phyloP scores from a whole-genome alignment of 305 asterid species.

The Caryopteris hybrid region DNA sequence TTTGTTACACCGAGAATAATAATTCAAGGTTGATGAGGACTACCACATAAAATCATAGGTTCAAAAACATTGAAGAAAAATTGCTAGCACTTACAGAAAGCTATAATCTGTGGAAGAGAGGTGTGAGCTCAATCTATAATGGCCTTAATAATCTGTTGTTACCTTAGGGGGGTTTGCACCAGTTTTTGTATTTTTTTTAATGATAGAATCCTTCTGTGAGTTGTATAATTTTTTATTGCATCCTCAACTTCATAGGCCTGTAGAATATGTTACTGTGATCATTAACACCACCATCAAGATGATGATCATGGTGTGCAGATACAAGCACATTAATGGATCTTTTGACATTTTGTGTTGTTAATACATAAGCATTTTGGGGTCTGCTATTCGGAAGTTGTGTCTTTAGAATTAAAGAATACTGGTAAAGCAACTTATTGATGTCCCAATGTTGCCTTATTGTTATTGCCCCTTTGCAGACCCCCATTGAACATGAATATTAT shows the following conservation, averaged over 20 bases:
- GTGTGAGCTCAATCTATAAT: background rate
- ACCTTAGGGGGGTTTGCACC: background rate
- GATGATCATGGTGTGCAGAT: too few species aligned
- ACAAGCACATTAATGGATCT: background rate
- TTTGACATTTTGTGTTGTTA: background rate
- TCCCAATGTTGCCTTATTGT: background rate
- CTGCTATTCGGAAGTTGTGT: background rate
- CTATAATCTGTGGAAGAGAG: background rate
- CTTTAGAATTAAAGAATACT: background rate
- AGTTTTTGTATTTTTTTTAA: background rate
- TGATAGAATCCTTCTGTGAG: background rate
- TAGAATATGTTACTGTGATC: background rate
- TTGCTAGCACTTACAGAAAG: background rate
- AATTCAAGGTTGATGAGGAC: background rate
- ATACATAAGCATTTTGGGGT: background rate
- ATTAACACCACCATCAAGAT: background rate
- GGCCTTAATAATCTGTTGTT: background rate
- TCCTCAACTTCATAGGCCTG: background rate
- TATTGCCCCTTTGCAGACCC: background rate
- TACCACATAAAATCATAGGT: background rate
- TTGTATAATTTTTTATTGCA: background rate
- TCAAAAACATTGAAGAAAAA: background rate
- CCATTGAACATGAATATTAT: background rate
- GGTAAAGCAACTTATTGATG: background rate
- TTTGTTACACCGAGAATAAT: background rate